Conservation (phyloP, 108 stramenopile genomes). For the Licmophora abbreviata region DNA sequence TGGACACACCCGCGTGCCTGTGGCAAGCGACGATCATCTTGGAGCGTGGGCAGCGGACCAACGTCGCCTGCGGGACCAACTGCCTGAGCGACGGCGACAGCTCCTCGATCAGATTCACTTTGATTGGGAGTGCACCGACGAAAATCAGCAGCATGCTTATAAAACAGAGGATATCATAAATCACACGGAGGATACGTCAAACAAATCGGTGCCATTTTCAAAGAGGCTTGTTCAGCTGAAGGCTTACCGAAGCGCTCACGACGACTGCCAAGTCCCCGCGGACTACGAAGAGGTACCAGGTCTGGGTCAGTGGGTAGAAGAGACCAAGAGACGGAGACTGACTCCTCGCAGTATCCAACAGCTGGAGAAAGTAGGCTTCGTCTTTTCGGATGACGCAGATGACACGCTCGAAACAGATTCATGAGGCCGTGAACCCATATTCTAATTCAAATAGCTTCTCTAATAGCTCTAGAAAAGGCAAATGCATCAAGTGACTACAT, state of each 20-base stretch:
- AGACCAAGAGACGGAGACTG: neutral
- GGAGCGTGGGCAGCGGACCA: slow-evolving; percentile 1
- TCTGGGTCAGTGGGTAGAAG: slow-evolving; percentile 24
- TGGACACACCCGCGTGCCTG: slow-evolving; percentile 1
- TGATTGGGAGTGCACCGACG: neutral
- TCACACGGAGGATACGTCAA: neutral
- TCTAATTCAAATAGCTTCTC: no score
- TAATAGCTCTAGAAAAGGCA: no score
- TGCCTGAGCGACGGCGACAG: neutral
- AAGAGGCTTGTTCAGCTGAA: neutral
- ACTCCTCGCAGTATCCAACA: neutral
- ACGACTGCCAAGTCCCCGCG: slow-evolving; percentile 25
- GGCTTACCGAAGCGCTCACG: slow-evolving; percentile 5
- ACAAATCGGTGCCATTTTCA: slow-evolving; percentile 1
- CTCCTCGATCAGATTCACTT: neutral
- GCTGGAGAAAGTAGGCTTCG: neutral
- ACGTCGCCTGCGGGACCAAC: neutral
- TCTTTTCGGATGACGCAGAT: no score
- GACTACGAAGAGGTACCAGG: slow-evolving; percentile 20
- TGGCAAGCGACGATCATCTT: neutral
- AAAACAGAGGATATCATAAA: neutral
- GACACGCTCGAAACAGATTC: no score
- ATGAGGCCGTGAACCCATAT: no score
- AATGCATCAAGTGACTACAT: no score
- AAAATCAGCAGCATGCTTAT: neutral